phyloP scores from a whole-genome alignment of 2,329 filamentous ascomycete genomes.

The Exophiala dermatitidis region DNA sequence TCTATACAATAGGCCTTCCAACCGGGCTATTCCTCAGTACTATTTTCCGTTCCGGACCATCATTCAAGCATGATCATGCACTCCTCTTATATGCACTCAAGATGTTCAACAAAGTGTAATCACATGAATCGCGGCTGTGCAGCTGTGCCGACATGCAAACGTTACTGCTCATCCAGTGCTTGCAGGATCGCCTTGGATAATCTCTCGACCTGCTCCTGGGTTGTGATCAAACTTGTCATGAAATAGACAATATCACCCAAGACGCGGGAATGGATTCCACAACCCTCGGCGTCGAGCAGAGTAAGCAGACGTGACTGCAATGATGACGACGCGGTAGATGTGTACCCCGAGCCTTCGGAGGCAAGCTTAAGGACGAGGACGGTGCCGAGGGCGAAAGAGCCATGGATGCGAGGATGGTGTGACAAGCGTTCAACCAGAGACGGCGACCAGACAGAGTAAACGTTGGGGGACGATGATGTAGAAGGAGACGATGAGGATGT shows the following conservation, averaged over 20 bases:
- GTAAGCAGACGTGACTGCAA: slow-evolving; percentile 46
- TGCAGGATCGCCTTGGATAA: slow-evolving; percentile 18
- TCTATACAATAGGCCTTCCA: too few species aligned
- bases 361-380: slow-evolving; percentile 60
- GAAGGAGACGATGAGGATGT: background rate
- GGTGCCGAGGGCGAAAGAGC: slow-evolving; percentile 66
- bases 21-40: too few species aligned
- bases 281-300: slow-evolving; percentile 32
- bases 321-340: slow-evolving; percentile 48
- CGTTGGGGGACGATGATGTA: slow-evolving; percentile 13
- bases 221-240: slow-evolving; percentile 51
- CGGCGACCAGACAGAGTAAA: slow-evolving; percentile 67
- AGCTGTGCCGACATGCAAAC: background rate
- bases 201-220: slow-evolving; percentile 29
- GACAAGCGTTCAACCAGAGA: slow-evolving; percentile 56
- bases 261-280: slow-evolving; percentile 52
- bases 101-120: too few species aligned
- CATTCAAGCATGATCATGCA: too few species aligned
- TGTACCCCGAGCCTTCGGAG: slow-evolving; percentile 47
- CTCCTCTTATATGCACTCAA: too few species aligned
- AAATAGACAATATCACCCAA: slow-evolving; percentile 56
- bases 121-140: too few species aligned
- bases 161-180: slow-evolving; percentile 21
- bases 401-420: slow-evolving; percentile 48
- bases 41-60: too few species aligned